Conservation (phyloP, 177 flowering plant genomes). For the Vitis hybrid region DNA sequence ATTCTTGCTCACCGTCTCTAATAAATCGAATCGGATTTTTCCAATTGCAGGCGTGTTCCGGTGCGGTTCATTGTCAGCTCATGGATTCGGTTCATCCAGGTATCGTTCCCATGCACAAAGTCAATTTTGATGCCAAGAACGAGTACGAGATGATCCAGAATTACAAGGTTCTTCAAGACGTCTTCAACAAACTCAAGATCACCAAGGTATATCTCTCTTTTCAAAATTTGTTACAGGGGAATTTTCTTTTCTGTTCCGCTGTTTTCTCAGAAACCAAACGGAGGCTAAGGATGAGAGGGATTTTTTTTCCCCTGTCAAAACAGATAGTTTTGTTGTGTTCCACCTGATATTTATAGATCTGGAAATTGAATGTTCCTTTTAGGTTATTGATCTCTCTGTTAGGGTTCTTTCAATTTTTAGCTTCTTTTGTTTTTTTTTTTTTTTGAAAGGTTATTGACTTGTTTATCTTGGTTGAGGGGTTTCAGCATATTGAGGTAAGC, state of each 20-base stretch:
- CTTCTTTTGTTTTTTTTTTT: not conserved
- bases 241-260: not conserved
- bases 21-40: not conserved
- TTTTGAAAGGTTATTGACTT: not conserved
- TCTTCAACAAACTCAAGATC: conserved; percentile 92
- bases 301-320: not conserved
- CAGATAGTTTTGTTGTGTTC: too few species aligned
- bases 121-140: conserved; percentile 88
- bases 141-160: conserved; percentile 99
- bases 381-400: not conserved
- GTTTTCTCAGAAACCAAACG: too few species aligned
- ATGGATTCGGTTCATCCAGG: conserved; percentile 93
- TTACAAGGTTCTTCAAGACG: conserved; percentile 95
- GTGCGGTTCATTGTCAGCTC: conserved; percentile 92
- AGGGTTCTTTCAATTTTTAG: conserved; percentile 1
- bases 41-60: conserved; percentile 66
- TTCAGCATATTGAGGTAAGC: conserved; percentile 88
- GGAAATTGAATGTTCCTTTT: not conserved
- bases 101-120: conserved; percentile 97
- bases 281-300: too few species aligned
- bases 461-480: not conserved
- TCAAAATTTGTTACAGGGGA: not conserved
- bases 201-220: conserved; percentile 53
- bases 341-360: too few species aligned
- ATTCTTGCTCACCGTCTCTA: not conserved